Conservation (phyloP, 805 yeast species). For the Wickerhamomyces subpelliculosus region DNA sequence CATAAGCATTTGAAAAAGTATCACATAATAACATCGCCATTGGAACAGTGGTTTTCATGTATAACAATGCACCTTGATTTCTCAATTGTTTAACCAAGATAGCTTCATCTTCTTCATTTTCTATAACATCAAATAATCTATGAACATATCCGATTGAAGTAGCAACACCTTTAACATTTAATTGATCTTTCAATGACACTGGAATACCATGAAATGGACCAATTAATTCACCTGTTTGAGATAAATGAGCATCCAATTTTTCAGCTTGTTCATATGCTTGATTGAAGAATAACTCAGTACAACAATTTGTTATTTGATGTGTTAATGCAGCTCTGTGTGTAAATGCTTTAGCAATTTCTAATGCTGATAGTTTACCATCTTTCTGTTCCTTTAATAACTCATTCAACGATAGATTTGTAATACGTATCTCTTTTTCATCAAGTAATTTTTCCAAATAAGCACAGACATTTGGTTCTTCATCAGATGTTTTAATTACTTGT, state of each 20-base stretch:
- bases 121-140: slow-evolving; percentile 11
- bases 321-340: slow-evolving; percentile 45
- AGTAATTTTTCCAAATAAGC: not conserved
- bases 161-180: slow-evolving; percentile 41
- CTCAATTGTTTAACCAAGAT: slow-evolving; percentile 29
- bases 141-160: slow-evolving; percentile 56
- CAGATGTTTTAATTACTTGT: not conserved
- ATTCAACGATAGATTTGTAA: not conserved
- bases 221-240: slow-evolving; percentile 38
- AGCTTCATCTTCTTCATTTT: not conserved
- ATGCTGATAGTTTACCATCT: slow-evolving; percentile 3
- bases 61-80: slow-evolving; percentile 44
- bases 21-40: slow-evolving; percentile 45
- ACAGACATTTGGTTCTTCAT: not conserved
- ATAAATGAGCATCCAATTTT: slow-evolving; percentile 46
- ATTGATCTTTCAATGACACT: slow-evolving; percentile 59
- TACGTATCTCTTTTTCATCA: not conserved
- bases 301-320: slow-evolving; percentile 54
- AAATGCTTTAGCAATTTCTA: slow-evolving; percentile 9
- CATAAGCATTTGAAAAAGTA: slow-evolving; percentile 36
- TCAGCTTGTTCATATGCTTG: slow-evolving; percentile 53
- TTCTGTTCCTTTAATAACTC: not conserved
- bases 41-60: slow-evolving; percentile 50
- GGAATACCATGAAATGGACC: slow-evolving; percentile 72
- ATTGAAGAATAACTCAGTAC: slow-evolving; percentile 54